Evolutionary conservation across 139 green algal species (phyloP).

Genomic region (Asterochloris sp.): DNA sequence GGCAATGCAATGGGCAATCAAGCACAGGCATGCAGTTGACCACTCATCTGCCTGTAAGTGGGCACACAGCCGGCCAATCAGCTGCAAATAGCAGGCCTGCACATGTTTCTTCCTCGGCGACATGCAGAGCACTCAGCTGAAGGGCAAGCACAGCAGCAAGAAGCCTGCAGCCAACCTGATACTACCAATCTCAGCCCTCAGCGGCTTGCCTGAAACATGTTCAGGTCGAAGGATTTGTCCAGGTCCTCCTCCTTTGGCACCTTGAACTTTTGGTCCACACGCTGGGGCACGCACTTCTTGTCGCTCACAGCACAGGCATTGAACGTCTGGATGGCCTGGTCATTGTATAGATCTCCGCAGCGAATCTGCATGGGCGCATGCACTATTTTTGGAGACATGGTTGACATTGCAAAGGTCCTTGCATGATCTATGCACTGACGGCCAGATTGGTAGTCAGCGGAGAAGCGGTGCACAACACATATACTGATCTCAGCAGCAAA

Average conservation of each 20-base stretch:
- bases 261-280: conserved; percentile 40
- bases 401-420: neutral
- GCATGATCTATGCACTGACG: neutral
- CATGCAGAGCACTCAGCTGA: no score
- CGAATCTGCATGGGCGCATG: conserved; percentile 56
- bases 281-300: conserved; percentile 84
- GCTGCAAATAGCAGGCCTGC: no score
- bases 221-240: conserved; percentile 61
- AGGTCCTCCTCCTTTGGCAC: conserved; percentile 44
- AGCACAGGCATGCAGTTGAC: neutral
- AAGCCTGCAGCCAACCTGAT: no score
- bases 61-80: no score
- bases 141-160: no score
- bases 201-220: conserved; percentile 44
- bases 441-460: neutral
- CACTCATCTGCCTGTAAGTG: no score
- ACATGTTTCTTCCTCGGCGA: no score
- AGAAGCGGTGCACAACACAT: neutral
- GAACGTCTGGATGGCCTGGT: conserved; percentile 73
- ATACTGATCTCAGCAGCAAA: neutral
- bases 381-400: neutral
- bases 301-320: conserved; percentile 82
- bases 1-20: neutral
- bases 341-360: conserved; percentile 78
- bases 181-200: no score